These are phyloP conservation scores for Candida chauliodis DNA, from an alignment of 805 yeast genomes.

Conservation along the genomic window DNA sequence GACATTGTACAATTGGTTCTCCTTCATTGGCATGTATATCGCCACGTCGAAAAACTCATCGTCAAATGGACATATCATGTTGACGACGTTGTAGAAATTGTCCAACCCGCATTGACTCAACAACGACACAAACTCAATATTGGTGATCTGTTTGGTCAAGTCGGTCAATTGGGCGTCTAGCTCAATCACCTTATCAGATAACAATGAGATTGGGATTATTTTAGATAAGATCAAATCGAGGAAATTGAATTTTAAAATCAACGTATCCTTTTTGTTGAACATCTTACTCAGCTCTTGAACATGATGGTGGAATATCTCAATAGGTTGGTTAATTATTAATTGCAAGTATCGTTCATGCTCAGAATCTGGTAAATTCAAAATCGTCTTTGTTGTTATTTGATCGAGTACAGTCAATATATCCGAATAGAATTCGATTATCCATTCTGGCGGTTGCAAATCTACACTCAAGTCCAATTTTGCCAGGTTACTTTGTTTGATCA, in stretches of 20 bases:
- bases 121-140: conserved; percentile 45
- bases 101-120: conserved; percentile 51
- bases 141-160: conserved; percentile 37
- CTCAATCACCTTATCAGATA: conserved; percentile 35
- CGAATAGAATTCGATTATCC: conserved; percentile 65
- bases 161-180: conserved; percentile 31
- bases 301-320: conserved; percentile 35
- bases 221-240: conserved; percentile 56
- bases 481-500: conserved; percentile 32
- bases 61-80: conserved; percentile 62
- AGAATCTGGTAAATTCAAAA: conserved; percentile 39
- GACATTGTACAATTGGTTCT: conserved; percentile 52
- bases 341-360: conserved; percentile 34
- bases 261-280: conserved; percentile 28
- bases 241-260: conserved; percentile 54
- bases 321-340: conserved; percentile 46
- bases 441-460: conserved; percentile 79
- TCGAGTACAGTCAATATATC: conserved; percentile 60
- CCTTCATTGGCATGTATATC: conserved; percentile 61
- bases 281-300: conserved; percentile 24
- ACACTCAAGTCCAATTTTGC: conserved; percentile 41
- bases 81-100: conserved; percentile 60
- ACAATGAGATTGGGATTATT: conserved; percentile 43
- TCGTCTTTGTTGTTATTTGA: conserved; percentile 27
- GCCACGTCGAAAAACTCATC: conserved; percentile 58